Evolutionary conservation across 768 basidiomycete genomes (phyloP).

Genomic region (Tricholoma hemisulphureum): DNA sequence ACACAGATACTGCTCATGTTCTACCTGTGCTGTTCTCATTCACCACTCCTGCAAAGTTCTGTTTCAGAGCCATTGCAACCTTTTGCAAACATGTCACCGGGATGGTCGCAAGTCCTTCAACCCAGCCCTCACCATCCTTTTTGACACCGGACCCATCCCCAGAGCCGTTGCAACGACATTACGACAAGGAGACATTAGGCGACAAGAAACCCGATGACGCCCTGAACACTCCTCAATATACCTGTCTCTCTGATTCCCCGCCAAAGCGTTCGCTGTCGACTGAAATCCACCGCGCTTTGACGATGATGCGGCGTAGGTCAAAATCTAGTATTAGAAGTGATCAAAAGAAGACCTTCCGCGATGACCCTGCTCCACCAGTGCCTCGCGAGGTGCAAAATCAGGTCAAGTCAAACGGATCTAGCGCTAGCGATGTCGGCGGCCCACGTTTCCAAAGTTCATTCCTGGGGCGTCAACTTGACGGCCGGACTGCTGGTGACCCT

Average conservation of each 20-base stretch:
- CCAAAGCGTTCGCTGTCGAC: conserved; percentile 25
- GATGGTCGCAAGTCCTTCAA: conserved; percentile 27
- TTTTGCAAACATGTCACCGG: conserved; percentile 70
- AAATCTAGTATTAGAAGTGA: conserved; percentile 5
- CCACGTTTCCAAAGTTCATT: conserved; percentile 29
- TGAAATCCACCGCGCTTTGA: conserved; percentile 14
- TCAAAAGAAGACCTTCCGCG: background rate
- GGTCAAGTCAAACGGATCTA: conserved; percentile 1
- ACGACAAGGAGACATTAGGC: background rate
- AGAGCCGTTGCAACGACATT: background rate
- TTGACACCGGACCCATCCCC: conserved; percentile 7
- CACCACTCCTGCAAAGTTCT: conserved; percentile 76
- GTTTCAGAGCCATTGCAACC: conserved; percentile 72
- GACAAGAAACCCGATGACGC: background rate
- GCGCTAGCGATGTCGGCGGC: conserved; percentile 35
- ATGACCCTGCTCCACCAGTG: background rate
- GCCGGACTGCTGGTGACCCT: conserved; percentile 58
- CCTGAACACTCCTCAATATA: background rate
- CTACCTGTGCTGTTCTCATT: conserved; percentile 74
- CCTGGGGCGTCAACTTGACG: conserved; percentile 12
- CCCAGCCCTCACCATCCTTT: conserved; percentile 8
- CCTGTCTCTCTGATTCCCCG: conserved; percentile 2
- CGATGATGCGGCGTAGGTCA: conserved; percentile 12
- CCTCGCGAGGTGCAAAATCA: background rate
- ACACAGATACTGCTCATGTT: conserved; percentile 66